Evolutionary conservation across 2,329 filamentous ascomycete genomes (phyloP).

Genomic region (Drechslerella stenobrocha): DNA sequence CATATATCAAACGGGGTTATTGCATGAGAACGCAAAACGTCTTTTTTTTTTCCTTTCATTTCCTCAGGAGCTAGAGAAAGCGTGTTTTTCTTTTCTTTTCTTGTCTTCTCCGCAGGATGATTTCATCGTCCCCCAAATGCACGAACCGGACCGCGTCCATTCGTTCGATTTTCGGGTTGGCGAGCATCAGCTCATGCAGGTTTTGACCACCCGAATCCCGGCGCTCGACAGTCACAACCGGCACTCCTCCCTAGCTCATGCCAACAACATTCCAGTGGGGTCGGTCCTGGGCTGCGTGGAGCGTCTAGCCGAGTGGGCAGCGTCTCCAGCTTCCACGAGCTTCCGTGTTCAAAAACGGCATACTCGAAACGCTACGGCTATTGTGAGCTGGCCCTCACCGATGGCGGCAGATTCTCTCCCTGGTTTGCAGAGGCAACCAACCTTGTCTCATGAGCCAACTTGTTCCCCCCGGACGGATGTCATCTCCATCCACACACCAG

Average conservation of each 20-base stretch:
- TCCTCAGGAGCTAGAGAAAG: not conserved
- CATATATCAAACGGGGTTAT: not conserved
- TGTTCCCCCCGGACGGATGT: not conserved
- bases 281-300: not conserved
- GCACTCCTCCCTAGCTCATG: not conserved
- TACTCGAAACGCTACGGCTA: slow-evolving; percentile 1
- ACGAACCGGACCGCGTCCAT: slow-evolving; percentile 48
- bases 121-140: slow-evolving; percentile 40
- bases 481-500: too few relatives aligned
- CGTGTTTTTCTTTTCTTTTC: not conserved
- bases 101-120: slow-evolving; percentile 45
- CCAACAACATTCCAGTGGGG: not conserved
- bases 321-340: not conserved
- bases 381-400: not conserved
- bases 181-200: slow-evolving; percentile 30
- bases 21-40: slow-evolving; percentile 12
- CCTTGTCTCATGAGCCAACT: too few relatives aligned
- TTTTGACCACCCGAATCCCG: slow-evolving; percentile 47
- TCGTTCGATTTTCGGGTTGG: slow-evolving; percentile 23
- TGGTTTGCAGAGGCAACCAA: too few relatives aligned
- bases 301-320: not conserved
- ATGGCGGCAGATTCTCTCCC: not conserved
- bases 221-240: slow-evolving; percentile 12
- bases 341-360: not conserved
- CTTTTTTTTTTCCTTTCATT: slow-evolving; percentile 5